Base-by-base conservation (phyloP, 2,329 filamentous ascomycete genomes). In the Aspergillus chevalieri region DNA sequence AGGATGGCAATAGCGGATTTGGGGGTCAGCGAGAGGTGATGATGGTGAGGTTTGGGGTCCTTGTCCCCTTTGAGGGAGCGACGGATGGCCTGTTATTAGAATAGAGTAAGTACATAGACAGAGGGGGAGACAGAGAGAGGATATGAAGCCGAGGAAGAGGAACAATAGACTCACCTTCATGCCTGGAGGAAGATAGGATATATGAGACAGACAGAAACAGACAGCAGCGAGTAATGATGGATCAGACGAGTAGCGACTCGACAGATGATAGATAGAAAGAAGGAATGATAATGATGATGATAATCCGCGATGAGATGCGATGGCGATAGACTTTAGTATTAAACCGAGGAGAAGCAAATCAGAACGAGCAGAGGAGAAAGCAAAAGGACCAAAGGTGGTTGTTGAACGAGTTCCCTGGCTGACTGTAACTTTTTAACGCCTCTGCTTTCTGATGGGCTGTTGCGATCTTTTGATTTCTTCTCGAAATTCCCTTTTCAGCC, bases 21-120 rank as follows among this genome's bases (percentile, higher is more conserved):
- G 56, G 87, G 85, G 14, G 85, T 83, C 59, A 95, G 87, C 50
- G 86, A 85, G 59, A 88, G 79, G 65, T 88, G 86, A 50, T 64
- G 62, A 45, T 57, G 60, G 51, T 60, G 60, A n/a, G 56, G 82
- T 67, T 85, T 82, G 54, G 74, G 69, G 57, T 82, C 81, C 78
- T 90, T 94, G 60, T 94, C 89, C 70, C 87, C 86, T 76, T 95
- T 95, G 73, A 95, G 86, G 54, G 89, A 95, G 74, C 89, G 82
- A 69, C 90, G 83, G 72, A 95, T 81, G 68, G 85, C 85, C 86
- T 89, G 26, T 30, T 30, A 30, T 30, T 30, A 30, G 26, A 30
- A 30, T 12, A 30, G 26, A 30, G 10, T 12, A 10, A 30, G 45
- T 30, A 49, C 28, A 22, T 19, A 15, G 28, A 28, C 30, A 36